Conservation (phyloP, 257 asterid genomes). For the Solanum phureja region DNA sequence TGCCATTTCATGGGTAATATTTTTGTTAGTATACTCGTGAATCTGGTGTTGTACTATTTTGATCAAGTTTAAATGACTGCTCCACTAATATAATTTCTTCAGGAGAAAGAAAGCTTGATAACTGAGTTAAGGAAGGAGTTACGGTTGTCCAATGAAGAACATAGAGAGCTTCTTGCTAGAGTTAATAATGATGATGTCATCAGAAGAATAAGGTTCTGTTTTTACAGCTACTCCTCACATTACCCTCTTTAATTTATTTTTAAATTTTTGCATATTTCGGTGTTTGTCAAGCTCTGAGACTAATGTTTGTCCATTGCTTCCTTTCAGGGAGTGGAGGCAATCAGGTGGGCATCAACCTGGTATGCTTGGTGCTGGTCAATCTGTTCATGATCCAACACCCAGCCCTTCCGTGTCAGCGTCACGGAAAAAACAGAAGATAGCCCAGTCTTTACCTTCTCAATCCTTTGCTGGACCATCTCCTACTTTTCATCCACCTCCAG, state of each 20-base stretch:
- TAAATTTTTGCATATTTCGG: neutral
- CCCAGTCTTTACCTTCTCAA: conserved; percentile 39
- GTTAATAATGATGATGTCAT: conserved; percentile 76
- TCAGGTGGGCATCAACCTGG: conserved; percentile 26
- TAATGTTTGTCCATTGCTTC: neutral
- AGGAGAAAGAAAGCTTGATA: conserved; percentile 87
- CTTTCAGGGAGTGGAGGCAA: conserved; percentile 57
- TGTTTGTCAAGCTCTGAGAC: neutral
- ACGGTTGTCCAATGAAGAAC: conserved; percentile 84
- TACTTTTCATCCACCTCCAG: conserved; percentile 38
- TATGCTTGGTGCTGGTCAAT: conserved; percentile 38
- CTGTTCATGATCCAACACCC: conserved; percentile 42
- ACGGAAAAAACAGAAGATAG: conserved; percentile 51
- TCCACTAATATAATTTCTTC: conserved; percentile 28
- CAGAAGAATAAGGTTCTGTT: conserved; percentile 67
- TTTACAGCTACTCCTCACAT: neutral
- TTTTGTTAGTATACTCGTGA: conserved; percentile 4
- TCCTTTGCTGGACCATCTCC: conserved; percentile 60
- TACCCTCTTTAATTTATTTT: neutral
- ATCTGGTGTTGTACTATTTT: conserved; percentile 17
- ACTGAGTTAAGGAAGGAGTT: conserved; percentile 94
- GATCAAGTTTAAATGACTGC: conserved; percentile 17
- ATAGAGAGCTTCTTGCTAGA: conserved; percentile 69
- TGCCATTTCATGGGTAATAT: conserved; percentile 81
- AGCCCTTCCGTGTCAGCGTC: conserved; percentile 71